Conservation (phyloP, 1,139 yeast genomes). For the Candida tropicalis region DNA sequence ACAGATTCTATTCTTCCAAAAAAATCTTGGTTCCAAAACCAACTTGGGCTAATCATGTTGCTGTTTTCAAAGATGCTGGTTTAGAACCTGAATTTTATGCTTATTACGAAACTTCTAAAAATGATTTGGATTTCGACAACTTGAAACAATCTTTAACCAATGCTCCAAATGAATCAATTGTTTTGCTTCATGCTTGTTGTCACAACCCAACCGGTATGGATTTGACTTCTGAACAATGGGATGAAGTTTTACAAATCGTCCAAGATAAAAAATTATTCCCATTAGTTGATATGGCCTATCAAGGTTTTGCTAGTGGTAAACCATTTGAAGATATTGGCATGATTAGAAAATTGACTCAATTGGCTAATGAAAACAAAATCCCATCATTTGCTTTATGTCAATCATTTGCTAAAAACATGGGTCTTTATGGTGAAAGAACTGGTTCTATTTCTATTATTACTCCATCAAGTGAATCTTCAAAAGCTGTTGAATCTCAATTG, state of each 20-base stretch:
- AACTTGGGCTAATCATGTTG: constrained; percentile 76
- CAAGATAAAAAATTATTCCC: constrained; percentile 69
- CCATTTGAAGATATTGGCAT: constrained; percentile 51
- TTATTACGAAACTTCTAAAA: constrained; percentile 56
- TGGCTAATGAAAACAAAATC: constrained; percentile 48
- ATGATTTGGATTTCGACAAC: constrained; percentile 56
- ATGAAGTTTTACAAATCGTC: constrained; percentile 60
- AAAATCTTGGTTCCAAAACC: constrained; percentile 65
- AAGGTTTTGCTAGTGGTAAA: constrained; percentile 91
- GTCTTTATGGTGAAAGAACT: constrained; percentile 93
- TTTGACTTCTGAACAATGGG: constrained; percentile 87
- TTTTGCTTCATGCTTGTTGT: constrained; percentile 91
- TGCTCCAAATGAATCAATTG: constrained; percentile 58
- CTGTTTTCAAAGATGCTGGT: constrained; percentile 58
- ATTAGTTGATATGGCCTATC: constrained; percentile 94
- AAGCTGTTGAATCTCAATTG: constrained; percentile 72
- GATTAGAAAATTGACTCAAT: constrained; percentile 51
- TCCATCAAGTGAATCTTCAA: constrained; percentile 44
- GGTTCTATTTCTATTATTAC: constrained; percentile 79
- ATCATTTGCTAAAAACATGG: constrained; percentile 97
- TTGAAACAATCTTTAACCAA: constrained; percentile 44
- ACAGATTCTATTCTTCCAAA: constrained; percentile 46
- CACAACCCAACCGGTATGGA: constrained; percentile 99
- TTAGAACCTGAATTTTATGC: constrained; percentile 41
- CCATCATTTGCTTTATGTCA: constrained; percentile 73